A percentile compares a stretch with the other conserved stretches of the same genome.
phyloP scores from a whole-genome alignment of 176 grass and related monocot species.

The Saccharum officinarum region DNA sequence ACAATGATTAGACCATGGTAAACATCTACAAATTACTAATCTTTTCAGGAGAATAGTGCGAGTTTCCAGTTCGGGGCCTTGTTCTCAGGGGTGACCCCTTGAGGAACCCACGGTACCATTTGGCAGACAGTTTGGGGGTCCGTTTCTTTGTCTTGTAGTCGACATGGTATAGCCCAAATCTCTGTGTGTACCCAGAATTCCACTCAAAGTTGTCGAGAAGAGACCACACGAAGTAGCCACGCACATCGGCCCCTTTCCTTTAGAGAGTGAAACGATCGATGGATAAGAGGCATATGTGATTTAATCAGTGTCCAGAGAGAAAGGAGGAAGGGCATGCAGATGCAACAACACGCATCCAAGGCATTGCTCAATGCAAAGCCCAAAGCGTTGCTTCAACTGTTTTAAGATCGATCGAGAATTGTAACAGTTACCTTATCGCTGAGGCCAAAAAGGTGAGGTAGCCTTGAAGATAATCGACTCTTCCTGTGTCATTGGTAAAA shows the following conservation, averaged over 20 bases:
- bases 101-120: constrained; percentile 63
- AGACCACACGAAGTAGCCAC: constrained; percentile 80
- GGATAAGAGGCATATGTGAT: neutral
- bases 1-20: too few relatives aligned
- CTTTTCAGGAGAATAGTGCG: neutral
- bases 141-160: constrained; percentile 53
- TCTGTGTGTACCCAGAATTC: constrained; percentile 35
- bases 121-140: constrained; percentile 49
- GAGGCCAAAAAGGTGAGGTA: constrained; percentile 58
- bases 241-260: constrained; percentile 71
- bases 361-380: neutral
- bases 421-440: constrained; percentile 48
- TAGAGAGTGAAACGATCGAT: neutral
- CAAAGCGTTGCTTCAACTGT: neutral
- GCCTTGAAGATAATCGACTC: constrained; percentile 46
- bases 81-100: constrained; percentile 26
- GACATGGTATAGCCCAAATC: constrained; percentile 65
- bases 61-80: neutral
- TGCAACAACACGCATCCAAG: constrained; percentile 1
- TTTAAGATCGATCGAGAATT: too few relatives aligned
- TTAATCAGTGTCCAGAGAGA: neutral
- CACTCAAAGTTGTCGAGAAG: constrained; percentile 71
- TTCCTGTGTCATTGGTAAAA: constrained; percentile 39
- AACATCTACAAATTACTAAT: too few relatives aligned
- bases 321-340: too few relatives aligned